phyloP scores from a whole-genome alignment of 805 yeast species.

The Metschnikowia reukaufii region DNA sequence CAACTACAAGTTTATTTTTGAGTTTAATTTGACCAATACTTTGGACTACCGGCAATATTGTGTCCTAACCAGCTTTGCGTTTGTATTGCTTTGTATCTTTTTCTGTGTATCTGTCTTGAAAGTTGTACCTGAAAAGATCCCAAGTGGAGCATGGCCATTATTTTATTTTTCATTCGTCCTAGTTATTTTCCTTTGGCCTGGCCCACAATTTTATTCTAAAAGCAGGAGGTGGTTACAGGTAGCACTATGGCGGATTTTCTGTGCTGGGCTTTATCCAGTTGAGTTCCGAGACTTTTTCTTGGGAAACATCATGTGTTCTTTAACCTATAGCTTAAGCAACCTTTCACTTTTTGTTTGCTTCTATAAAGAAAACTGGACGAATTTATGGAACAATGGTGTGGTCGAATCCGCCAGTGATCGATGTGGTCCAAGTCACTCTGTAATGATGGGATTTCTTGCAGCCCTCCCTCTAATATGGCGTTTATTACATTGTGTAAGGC shows the following conservation, averaged over 20 bases:
- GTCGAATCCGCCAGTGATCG: constrained; percentile 22
- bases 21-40: constrained; percentile 68
- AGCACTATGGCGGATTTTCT: constrained; percentile 66
- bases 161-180: constrained; percentile 59
- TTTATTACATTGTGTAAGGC: constrained; percentile 83
- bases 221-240: constrained; percentile 77
- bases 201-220: constrained; percentile 51
- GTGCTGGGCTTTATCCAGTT: constrained; percentile 90
- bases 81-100: constrained; percentile 57
- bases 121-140: constrained; percentile 58
- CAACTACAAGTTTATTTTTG: constrained; percentile 90
- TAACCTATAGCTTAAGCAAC: constrained; percentile 86
- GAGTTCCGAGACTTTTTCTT: constrained; percentile 92
- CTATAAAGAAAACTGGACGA: constrained; percentile 70
- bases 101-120: constrained; percentile 75
- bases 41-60: constrained; percentile 66
- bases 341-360: constrained; percentile 82
- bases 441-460: constrained; percentile 77
- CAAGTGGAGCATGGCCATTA: constrained; percentile 80
- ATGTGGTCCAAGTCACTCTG: constrained; percentile 80
- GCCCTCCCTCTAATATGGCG: constrained; percentile 90
- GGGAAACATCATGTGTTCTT: constrained; percentile 87
- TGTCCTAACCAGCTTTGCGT: constrained; percentile 59
- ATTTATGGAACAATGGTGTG: constrained; percentile 41
- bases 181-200: constrained; percentile 58